Base-by-base conservation (phyloP, 164 flowering plant genomes). In the Santalum album region DNA sequence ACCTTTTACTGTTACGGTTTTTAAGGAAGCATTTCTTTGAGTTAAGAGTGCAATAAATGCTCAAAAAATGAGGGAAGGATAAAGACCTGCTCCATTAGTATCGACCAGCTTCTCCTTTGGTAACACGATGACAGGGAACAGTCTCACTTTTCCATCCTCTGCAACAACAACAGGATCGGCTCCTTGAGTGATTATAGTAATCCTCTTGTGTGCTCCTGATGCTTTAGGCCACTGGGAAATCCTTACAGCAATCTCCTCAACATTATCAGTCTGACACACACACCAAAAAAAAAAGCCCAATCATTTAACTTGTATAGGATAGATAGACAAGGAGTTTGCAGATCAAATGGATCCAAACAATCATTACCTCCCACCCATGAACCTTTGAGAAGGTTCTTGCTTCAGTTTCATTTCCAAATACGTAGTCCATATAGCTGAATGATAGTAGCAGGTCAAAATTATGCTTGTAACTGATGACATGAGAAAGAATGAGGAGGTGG, bases 381-480 rank as follows among this genome's bases (percentile, higher is more conserved):
- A 82, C 98, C 55, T 65, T 78, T 7, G 98, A 66, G 58, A 84
- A 89, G 43, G 94, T 76, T 72, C 83, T 77, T 63, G 98, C 95
- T 72, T 92, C 95, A 2, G 95, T 92, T 71, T 92, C 96, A 72
- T 86, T 88, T 43, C 98, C 96, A 59, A 88, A 92, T 20, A 92
- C 80, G 65, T 55, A 88, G 68, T 92, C 96, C 87, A 74, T 62
- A 36, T 83, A 88, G 65, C 96, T 91, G 69, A 56, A 49, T 11
- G 17, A 9, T 9, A 38, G 16, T 9, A 0, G 0, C 16, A 1
- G 3, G 17, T 38, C 42, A 38, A 38, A 38, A 38, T 38, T 38
- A 38, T 38, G 14, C 17, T 38, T 38, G 17, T 38, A 29, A 12
- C 16, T 4, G 42, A 16, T 1, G 0, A 38, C 14, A 16, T 3